Base-by-base conservation (phyloP, 2,329 filamentous ascomycete species). In the Cladosporium sp. region DNA sequence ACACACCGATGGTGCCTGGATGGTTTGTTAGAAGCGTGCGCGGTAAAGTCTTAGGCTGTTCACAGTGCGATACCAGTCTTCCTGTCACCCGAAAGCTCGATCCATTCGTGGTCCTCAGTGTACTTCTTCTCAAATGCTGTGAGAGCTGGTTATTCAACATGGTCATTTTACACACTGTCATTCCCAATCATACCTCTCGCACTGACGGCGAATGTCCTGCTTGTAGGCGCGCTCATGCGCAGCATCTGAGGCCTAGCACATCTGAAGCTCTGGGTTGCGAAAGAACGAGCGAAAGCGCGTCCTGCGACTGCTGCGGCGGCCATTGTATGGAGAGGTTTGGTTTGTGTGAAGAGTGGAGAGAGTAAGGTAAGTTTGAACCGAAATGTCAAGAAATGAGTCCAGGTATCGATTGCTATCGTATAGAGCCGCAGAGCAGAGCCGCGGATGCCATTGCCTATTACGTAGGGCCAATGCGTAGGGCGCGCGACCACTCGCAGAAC, bases 31-130 rank as follows among this genome's bases (percentile, higher is more conserved):
- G 25, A 39, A 47, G 19, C 36, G 53, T 52, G 57, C 22, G 58
- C 47, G 59, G 5, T n/a, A n/a, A 28, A 25, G 15, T 50, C 55
- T 40, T 28, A 59, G 35, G 35, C 37, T 5, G 20, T 19, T 60
- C 52, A 48, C 19, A 17, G n/a, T 25, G 28, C 10, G 64, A 36
- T 84, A 80, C 90, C 92, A 50, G 87, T 88, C 75, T 89, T 93
- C 73, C 88, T 86, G 76, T 95, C 89, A 52, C 84, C 85, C 57
- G 86, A 87, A 60, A 96, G 79, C 76, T 97, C 91, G 73, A 99
- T 86, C 94, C 94, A 99, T 80, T 99, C 94, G 81, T 99, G 94
- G 72, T 97, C 93, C 74, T 92, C 88, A 64, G 94, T 97, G 81
- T 96, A 99, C 74, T 87, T 90, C 78, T 94, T 93, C 66, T 83